Evolutionary conservation across 164 flowering plant species (phyloP), one percentile per base, ranked within the genome.

Genomic region (Platanus orientalis): DNA sequence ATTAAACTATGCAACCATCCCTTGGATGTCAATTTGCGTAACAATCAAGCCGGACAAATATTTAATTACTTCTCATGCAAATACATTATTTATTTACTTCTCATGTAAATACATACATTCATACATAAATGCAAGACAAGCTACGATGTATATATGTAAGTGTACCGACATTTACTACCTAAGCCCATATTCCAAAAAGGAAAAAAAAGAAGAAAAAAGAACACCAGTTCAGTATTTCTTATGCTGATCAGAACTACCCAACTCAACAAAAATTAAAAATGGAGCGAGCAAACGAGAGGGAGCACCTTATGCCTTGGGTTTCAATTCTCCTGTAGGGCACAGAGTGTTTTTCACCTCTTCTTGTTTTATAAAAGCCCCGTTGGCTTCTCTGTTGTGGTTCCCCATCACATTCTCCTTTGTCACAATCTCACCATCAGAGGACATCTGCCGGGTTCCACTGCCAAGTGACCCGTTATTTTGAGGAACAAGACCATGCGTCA

Each of bases 291-390:
- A n/a, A 48, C 12, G 29, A 26, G 14, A 25, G 26, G 36, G 19
- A 40, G 44, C 16, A n/a, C 51, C 28, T 29, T 58, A 68, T 14
- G 68, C 23, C 53, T 65, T 29, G 2, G 53, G 65, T 49, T 63
- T 63, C 51, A 57, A 14, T 57, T 62, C 73, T 50, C 45, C 57
- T 45, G 54, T 13, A 12, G 16, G n/a, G 28, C 25, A 48, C 7
- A 26, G 12, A 9, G 62, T 24, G 49, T 68, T 66, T n/a, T 32
- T 54, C 53, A 2, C 53, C 44, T 64, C 75, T 66, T 69, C 70
- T 20, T 54, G 68, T 60, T 74, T 70, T 11, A 66, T 34, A 24
- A 59, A 51, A 23, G 39, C 66, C 52, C 32, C 66, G 51, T 61
- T 65, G 23, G 39, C 62, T 19, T 57, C 54, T 26, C 42, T 34